Evolutionary conservation across 768 basidiomycete species (phyloP), one percentile per base, ranked within the genome.

Genomic region (Tulasnella sp.): DNA sequence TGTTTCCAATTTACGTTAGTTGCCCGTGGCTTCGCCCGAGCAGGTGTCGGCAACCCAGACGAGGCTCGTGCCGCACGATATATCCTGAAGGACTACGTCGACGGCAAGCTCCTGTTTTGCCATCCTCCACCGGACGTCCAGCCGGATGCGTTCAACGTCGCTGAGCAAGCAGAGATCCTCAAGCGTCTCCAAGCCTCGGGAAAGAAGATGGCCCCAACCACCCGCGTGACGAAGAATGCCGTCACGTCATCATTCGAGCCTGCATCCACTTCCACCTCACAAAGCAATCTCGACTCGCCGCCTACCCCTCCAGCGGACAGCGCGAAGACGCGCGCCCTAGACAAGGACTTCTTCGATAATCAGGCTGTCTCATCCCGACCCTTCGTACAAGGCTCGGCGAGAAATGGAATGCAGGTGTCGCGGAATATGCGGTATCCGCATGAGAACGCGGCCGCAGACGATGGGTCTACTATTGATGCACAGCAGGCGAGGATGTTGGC

Each of bases 31-130:
- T 96, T 87, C 71, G 87, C 84, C 67, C 82, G 94, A 41, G 82
- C 92, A 0, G 91, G 94, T 0, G 91, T 93, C 73, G 96, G 96
- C 44, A 96, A 93, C 71, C 93, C 94, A 9, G 96, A 99, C 68
- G 92, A 97, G 68, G 91, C 96, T 29, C 84, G 92, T 53, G 82
- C 96, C 0, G 90, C 94, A 15, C 82, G 96, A 60, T 85, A 86
- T 67, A 76, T 99, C 58, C 77, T 99, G 50, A 99, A 99, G 70
- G 96, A 99, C 72, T 99, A 93, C 67, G 92, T 98, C 61, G 92
- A 87, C 65, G 96, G 88, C 24, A 92, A 90, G 66, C 76, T 99
- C 0, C 76, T 98, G 8, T 97, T 80, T 70, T 92, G 89, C 64
- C 87, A 94, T 63, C 82, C 90, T 15, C 88, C 94, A n/a, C 74